Evolutionary conservation across 192 early-diverging fungal species (phyloP).

Genomic region (Chytriomyces confervae): DNA sequence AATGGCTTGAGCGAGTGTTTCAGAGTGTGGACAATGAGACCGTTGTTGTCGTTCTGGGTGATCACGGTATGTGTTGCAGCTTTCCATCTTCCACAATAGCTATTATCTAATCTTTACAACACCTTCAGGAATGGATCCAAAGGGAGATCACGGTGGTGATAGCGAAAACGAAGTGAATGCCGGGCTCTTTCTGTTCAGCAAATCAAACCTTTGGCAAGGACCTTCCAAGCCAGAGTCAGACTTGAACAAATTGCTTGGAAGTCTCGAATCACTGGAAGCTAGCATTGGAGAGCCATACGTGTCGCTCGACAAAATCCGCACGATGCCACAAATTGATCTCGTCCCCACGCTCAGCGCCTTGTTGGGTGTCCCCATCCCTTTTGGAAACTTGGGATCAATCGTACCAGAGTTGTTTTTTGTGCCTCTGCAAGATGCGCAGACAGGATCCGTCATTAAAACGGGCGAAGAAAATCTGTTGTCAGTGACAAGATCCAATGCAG

Average conservation of each 20-base stretch:
- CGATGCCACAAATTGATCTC: constrained; percentile 89
- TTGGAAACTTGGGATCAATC: constrained; percentile 86
- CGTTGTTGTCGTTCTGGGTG: constrained; percentile 87
- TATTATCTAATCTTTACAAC: too few species aligned
- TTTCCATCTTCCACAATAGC: not conserved
- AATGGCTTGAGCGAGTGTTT: constrained; percentile 70
- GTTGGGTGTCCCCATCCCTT: constrained; percentile 88
- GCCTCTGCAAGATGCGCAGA: not conserved
- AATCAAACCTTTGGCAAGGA: constrained; percentile 48
- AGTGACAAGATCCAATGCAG: constrained; percentile 66
- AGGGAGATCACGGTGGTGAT: constrained; percentile 98
- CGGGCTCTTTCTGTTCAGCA: constrained; percentile 82
- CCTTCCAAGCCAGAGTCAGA: not conserved
- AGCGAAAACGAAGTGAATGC: constrained; percentile 87
- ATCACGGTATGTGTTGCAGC: constrained; percentile 71
- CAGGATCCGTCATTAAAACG: not conserved
- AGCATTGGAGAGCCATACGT: constrained; percentile 38
- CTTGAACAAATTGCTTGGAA: not conserved
- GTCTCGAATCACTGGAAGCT: constrained; percentile 9
- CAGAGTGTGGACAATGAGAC: constrained; percentile 76
- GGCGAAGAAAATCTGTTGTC: constrained; percentile 49
- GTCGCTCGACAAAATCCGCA: constrained; percentile 47
- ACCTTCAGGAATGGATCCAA: constrained; percentile 72
- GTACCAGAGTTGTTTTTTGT: constrained; percentile 85
- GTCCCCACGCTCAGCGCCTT: constrained; percentile 83